These are phyloP conservation scores for Scalesia atractyloides DNA, from an alignment of 129 eudicot species.

Conservation along the genomic window DNA sequence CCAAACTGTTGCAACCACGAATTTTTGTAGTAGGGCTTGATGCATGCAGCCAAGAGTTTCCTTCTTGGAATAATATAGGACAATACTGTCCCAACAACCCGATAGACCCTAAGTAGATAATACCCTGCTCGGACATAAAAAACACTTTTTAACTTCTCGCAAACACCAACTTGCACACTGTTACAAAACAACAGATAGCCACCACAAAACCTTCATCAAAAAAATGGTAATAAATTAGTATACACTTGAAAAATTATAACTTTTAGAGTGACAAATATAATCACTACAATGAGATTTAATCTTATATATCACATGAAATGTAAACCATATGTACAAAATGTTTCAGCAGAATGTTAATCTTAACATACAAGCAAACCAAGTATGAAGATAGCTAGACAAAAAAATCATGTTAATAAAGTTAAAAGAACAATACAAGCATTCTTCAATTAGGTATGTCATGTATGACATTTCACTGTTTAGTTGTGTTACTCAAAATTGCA, in stretches of 20 bases:
- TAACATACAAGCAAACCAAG: background rate
- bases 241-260: too few relatives aligned
- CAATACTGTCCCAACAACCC: conserved; percentile 60
- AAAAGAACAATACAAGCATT: background rate
- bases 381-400: background rate
- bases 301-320: background rate
- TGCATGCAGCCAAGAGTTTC: conserved; percentile 44
- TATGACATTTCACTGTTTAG: background rate
- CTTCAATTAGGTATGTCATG: background rate
- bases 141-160: conserved; percentile 30
- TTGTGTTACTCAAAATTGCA: background rate
- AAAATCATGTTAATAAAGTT: background rate
- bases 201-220: conserved; percentile 10
- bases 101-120: conserved; percentile 42
- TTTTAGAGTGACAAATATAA: background rate
- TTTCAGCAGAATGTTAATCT: background rate
- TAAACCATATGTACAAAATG: background rate
- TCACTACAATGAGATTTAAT: background rate
- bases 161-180: conserved; percentile 32
- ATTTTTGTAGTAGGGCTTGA: conserved; percentile 29
- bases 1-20: conserved; percentile 30
- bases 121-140: conserved; percentile 61
- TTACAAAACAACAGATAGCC: background rate
- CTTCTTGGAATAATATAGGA: conserved; percentile 37
- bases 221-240: background rate